Base-by-base conservation (phyloP, 73 alveolate species). In the Chromera velia region DNA sequence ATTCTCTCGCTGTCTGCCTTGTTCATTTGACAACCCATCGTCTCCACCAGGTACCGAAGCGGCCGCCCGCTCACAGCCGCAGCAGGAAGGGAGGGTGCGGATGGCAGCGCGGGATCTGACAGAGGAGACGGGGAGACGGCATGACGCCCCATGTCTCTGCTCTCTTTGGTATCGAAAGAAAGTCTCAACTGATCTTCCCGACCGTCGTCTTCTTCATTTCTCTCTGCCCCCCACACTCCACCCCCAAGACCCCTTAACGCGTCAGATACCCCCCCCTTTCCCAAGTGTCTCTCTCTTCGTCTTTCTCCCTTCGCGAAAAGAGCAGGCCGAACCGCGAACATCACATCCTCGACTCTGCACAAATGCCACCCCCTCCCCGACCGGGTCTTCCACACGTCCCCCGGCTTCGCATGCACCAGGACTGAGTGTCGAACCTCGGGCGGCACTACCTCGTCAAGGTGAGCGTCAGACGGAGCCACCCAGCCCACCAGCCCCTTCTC, bases 11-110 rank as follows among this genome's bases (percentile, higher is more conserved):
- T 64, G 33, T 76, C 83, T 10, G 83, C 83, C 62, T 76, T 73
- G 55, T 76, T 76, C 83, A 76, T 76, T 69, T 76, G 83, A 40
- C 83, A 76, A 32, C 83, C 83, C 83, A 76, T 76, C 69, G 83
- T 76, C 13, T 48, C 70, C 32, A 76, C 83, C 4, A 40, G 13
- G 55, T 40, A 40, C 55, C 55, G 55, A n/a, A n/a, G n/a, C n/a
- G n/a, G n/a, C n/a, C n/a, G n/a, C n/a, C n/a, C n/a, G n/a, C n/a
- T n/a, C n/a, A n/a, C n/a, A n/a, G n/a, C n/a, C n/a, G n/a, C n/a
- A n/a, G n/a, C n/a, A n/a, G n/a, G n/a, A n/a, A n/a, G n/a, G n/a
- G n/a, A n/a, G n/a, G n/a, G n/a, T n/a, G n/a, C n/a, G n/a, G n/a
- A n/a, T n/a, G n/a, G n/a, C n/a, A n/a, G n/a, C n/a, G n/a, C n/a